Base-by-base conservation (phyloP, 2,329 filamentous ascomycete species). In the Trichoderma hamatum region DNA sequence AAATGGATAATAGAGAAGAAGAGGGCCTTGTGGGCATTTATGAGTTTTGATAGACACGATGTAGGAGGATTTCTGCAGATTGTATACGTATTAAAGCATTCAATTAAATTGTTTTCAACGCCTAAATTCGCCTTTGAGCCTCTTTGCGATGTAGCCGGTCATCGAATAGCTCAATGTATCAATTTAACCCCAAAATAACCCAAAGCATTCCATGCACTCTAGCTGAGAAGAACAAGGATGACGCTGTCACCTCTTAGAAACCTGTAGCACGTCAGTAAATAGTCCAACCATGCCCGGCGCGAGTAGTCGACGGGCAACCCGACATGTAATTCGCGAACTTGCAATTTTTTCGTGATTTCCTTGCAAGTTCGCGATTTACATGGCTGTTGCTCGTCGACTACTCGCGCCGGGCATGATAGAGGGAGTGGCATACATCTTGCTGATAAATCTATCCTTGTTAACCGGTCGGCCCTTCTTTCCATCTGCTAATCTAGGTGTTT, bases 361-460 rank as follows among this genome's bases (percentile, higher is more conserved):
- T n/a, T n/a, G n/a, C n/a, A n/a, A n/a, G n/a, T n/a, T n/a, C n/a
- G n/a, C n/a, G n/a, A n/a, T n/a, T n/a, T n/a, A n/a, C n/a, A n/a
- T n/a, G n/a, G n/a, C n/a, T n/a, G n/a, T n/a, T n/a, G n/a, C n/a
- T n/a, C n/a, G n/a, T n/a, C n/a, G n/a, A n/a, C 28, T 6, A 24
- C 3, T 24, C 26, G 34, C 43, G n/a, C n/a, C n/a, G n/a, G n/a
- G n/a, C n/a, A n/a, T n/a, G n/a, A n/a, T n/a, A n/a, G n/a, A n/a
- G n/a, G n/a, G n/a, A n/a, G n/a, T n/a, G n/a, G 87, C 89, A 74
- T 80, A 94, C 94, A 97, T 95, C 85, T 97, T 97, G 86, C 93
- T 97, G 77, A 98, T 96, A 82, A 97, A 97, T 52, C 96, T 87
- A 82, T 99, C 96, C 88, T 98, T 97, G 84, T 99, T 99, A 72